These are phyloP conservation scores for Pelargonium nanum DNA, from an alignment of 345 rosid genomes.

Conservation along the genomic window DNA sequence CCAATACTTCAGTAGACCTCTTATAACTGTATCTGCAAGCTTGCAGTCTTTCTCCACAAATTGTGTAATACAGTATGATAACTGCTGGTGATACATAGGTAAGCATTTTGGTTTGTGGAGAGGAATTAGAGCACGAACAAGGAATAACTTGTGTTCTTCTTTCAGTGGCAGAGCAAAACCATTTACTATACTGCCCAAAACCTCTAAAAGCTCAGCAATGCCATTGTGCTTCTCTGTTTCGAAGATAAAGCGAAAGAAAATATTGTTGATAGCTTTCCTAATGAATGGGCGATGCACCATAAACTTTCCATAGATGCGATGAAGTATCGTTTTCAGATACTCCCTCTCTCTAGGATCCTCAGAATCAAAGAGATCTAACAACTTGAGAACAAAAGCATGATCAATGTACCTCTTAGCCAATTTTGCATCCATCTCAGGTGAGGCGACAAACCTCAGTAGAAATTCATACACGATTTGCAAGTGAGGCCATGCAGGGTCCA, in stretches of 20 bases:
- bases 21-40: conserved; percentile 51
- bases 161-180: conserved; percentile 70
- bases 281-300: conserved; percentile 66
- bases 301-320: too few relatives aligned
- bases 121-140: conserved; percentile 52
- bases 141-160: conserved; percentile 67
- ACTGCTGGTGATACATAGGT: conserved; percentile 59
- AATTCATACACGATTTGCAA: conserved; percentile 65
- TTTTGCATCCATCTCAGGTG: conserved; percentile 66
- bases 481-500: conserved; percentile 80
- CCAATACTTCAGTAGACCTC: conserved; percentile 60
- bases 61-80: conserved; percentile 56
- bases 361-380: conserved; percentile 52
- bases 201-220: conserved; percentile 60
- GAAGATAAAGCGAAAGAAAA: conserved; percentile 49
- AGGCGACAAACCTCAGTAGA: conserved; percentile 61
- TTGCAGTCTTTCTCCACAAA: conserved; percentile 67
- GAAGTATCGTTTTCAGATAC: too few relatives aligned
- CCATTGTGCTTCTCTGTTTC: conserved; percentile 73
- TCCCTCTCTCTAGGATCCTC: too few relatives aligned
- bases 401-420: conserved; percentile 59
- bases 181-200: conserved; percentile 63
- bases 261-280: conserved; percentile 57
- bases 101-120: conserved; percentile 67
- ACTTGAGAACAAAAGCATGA: conserved; percentile 47